Base-by-base conservation (phyloP, 1,139 yeast species). In the Pichia sp. region DNA sequence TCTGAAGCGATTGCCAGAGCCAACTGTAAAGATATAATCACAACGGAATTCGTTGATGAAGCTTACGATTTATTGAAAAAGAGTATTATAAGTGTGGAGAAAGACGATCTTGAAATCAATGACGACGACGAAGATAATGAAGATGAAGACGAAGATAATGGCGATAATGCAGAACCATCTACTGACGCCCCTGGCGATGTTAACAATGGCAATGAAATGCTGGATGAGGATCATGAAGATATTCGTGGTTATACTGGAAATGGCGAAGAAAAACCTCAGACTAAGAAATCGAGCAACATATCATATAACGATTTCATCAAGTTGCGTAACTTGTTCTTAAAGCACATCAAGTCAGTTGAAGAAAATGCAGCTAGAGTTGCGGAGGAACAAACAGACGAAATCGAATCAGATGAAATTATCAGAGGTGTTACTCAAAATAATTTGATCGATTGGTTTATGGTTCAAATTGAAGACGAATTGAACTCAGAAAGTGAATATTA, bases 1-100 rank as follows among this genome's bases (percentile, higher is more conserved):
- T 81, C 94, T 8, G 99, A 92, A 64, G 98, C 97, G 2, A 92
- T 92, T 65, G 98, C 98, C 1, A 77, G 96, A 55, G 97, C 98
- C 37, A 92, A 92, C 64, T 92, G 98, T 67, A 85, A 92, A 9
- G 94, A 86, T 53, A 86, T 79, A 49, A 86, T 94, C 49, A 81
- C 94, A 0, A 88, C 95, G 29, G 75, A 77, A 37, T 85, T 88
- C 63, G 97, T 92, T 38, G 85, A 90, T 3, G 98, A 94, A 61
- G 98, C 98, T 0, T 90, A 85, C 63, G 94, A 85, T 57, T 70
- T 92, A 49, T 72, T 92, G 56, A 80, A 95, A 58, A 95, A 87
- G 65, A 85, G 96, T 39, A 90, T 92, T 50, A 87, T 92, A 54
- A 79, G 95, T 53, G 97, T 92, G 40, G 97, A 92, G 60, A 85